A percentile compares a stretch with the other conserved stretches of the same genome.
phyloP scores from a whole-genome alignment of 768 basidiomycete genomes.

The Mycena latifolia region DNA sequence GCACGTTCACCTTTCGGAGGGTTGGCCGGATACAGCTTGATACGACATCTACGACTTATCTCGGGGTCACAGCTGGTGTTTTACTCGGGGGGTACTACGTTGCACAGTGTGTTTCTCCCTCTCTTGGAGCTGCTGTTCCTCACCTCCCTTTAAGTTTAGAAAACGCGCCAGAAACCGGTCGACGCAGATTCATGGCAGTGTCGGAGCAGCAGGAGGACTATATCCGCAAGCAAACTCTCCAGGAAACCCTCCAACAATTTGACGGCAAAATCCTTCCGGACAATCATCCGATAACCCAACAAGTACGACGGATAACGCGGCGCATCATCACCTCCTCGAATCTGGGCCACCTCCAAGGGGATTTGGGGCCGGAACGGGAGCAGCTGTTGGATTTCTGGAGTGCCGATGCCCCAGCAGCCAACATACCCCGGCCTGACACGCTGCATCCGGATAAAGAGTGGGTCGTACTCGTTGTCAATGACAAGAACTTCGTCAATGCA shows the following conservation, averaged over 20 bases:
- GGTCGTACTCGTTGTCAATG: conserved; percentile 33
- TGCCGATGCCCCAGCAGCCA: conserved; percentile 38
- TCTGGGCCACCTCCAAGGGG: conserved; percentile 70
- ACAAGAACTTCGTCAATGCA: conserved; percentile 29
- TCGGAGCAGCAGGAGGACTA: conserved; percentile 38
- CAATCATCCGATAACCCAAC: conserved; percentile 71
- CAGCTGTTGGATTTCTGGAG: conserved; percentile 46
- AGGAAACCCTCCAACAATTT: conserved; percentile 66
- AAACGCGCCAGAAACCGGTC: conserved; percentile 86
- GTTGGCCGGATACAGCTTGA: neutral
- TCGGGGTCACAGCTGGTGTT: conserved; percentile 19
- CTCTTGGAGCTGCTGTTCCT: neutral
- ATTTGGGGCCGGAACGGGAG: conserved; percentile 37
- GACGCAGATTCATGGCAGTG: conserved; percentile 86
- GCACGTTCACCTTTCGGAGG: too few relatives aligned
- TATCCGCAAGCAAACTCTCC: conserved; percentile 56
- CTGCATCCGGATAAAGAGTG: conserved; percentile 28
- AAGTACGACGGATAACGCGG: conserved; percentile 78
- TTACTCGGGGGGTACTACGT: conserved; percentile 27
- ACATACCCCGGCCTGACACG: conserved; percentile 19
- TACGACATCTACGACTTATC: conserved; percentile 8
- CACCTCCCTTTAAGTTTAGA: conserved; percentile 70
- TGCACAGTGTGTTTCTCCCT: conserved; percentile 1
- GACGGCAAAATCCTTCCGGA: conserved; percentile 69
- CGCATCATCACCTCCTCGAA: conserved; percentile 79